Evolutionary conservation across 495 filamentous ascomycete genomes (phyloP), one percentile per base, ranked within the genome.

Genomic region (Aspergillus diversus): DNA sequence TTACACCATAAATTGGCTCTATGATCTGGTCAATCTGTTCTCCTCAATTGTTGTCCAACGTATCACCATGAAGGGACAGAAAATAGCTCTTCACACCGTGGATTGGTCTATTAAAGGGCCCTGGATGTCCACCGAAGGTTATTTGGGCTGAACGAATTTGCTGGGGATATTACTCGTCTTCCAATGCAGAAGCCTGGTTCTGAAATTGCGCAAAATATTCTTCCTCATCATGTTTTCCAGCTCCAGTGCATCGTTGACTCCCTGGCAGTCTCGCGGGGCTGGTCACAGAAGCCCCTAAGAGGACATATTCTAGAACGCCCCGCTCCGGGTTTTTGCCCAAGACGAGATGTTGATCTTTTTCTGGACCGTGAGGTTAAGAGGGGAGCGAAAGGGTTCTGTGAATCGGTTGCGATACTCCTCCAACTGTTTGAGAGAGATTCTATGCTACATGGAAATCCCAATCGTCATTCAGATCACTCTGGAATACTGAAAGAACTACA

Each of bases 311-410:
- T 55, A 8, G 9, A n/a, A 33, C 5, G 32, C 12, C 52, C 32
- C 13, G 52, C 52, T 5, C 11, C 13, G 33, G 11, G n/a, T 5
- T 82, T 80, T 42, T 69, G 69, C n/a, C 73, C 77, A 13, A 57
- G 68, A 47, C 70, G 76, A 27, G 81, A 84, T 60, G 66, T 83
- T 39, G 74, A 81, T 59, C 46, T 77, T 6, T 83, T 84, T 59
- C 62, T 80, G 3, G 73, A 78, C 35, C 71, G 73, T 13, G 59
- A 75, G 42, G 63, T 68, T 46, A 37, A 77, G 56, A 60, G 66
- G 34, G 8, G 27, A n/a, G 58, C 63, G 21, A 27, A 27, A 54
- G 57, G 58, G 37, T 72, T 68, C 32, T 72, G 68, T 49, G 61
- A 42, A 33, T 48, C 15, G 27, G 65, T 75, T 33, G 46, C 73